Base-by-base conservation (phyloP, 805 yeast genomes). In the Candida pseudoglaebosa region DNA sequence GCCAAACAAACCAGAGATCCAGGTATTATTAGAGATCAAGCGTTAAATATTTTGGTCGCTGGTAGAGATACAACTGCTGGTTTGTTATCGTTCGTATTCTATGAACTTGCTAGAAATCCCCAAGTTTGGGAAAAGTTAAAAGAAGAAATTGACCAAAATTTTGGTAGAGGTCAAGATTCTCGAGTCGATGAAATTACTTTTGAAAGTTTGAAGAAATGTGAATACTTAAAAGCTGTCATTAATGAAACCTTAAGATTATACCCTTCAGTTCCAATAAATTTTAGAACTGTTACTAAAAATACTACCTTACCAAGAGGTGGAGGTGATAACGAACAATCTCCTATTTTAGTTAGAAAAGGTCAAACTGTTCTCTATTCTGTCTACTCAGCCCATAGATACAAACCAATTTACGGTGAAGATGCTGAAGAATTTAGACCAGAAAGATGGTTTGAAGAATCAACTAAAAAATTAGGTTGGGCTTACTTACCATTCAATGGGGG, bases 401-500 rank as follows among this genome's bases (percentile, higher is more conserved):
- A 53, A 38, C 57, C 47, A 24, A 50, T 51, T 48, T 75, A 70
- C 60, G 79, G 80, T 28, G 56, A 60, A 26, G 77, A 74, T 40
- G 71, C 76, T 14, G 43, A 49, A 19, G 65, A 52, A 39, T 75
- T 72, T 54, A 56, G 65, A 21, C 80, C 80, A 5, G 75, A 69
- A 44, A 61, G 80, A 41, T 75, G 80, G 80, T 42, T 36, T 31
- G 48, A 41, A 30, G 56, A 54, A 24, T 62, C 57, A 29, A 50
- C 48, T 22, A 65, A 62, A 43, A 52, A 50, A 38, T 56, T 61
- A 36, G 67, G 71, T 2, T 73, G 78, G 75, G 73, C 70, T 8
- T 74, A 67, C 53, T 55, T 74, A 37, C 79, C 79, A 20, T 74
- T 74, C 54, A 72, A 73, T 44, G 77, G 78, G 29, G 80, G 80